These are phyloP conservation scores for Trametes meyenii DNA, from an alignment of 768 basidiomycete genomes.

Conservation along the genomic window DNA sequence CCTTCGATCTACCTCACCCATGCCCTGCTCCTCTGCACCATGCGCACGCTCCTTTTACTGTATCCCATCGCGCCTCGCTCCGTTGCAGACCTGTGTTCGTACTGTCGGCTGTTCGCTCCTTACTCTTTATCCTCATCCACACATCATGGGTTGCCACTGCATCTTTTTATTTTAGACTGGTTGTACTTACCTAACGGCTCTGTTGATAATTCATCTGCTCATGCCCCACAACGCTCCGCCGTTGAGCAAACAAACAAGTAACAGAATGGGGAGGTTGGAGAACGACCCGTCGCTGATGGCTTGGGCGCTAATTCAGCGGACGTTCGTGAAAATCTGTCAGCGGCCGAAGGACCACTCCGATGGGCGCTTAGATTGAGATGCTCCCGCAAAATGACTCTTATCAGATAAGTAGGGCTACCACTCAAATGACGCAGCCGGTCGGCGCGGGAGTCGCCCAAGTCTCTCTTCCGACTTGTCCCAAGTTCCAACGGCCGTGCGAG, in stretches of 20 bases:
- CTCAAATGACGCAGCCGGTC: slow-evolving; percentile 16
- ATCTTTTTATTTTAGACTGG: slow-evolving; percentile 27
- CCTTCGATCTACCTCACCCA: slow-evolving; percentile 13
- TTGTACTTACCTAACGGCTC: slow-evolving; percentile 26
- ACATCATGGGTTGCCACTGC: slow-evolving; percentile 24
- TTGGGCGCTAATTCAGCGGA: too few relatives aligned
- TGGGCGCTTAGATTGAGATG: slow-evolving; percentile 6
- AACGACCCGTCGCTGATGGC: too few relatives aligned
- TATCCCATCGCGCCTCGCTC: slow-evolving; percentile 22
- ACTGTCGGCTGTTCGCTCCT: slow-evolving; percentile 22
- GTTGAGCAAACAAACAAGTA: too few relatives aligned
- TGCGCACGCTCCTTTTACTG: slow-evolving; percentile 24
- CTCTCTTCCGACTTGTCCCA: slow-evolving; percentile 10
- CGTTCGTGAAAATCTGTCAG: too few relatives aligned
- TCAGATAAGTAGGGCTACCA: slow-evolving; percentile 16
- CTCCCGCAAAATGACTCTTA: slow-evolving; percentile 11
- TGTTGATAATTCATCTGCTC: slow-evolving; percentile 20
- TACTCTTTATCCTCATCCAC: slow-evolving; percentile 18
- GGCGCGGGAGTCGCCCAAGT: slow-evolving; percentile 15
- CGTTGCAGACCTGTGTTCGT: slow-evolving; percentile 23
- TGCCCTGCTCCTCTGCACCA: slow-evolving; percentile 15
- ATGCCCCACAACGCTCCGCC: neutral
- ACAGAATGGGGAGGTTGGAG: too few relatives aligned
- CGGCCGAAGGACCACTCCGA: too few relatives aligned
- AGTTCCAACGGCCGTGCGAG: slow-evolving; percentile 12